Evolutionary conservation across 2,329 filamentous ascomycete species (phyloP).

Genomic region (Penicillium sp.): DNA sequence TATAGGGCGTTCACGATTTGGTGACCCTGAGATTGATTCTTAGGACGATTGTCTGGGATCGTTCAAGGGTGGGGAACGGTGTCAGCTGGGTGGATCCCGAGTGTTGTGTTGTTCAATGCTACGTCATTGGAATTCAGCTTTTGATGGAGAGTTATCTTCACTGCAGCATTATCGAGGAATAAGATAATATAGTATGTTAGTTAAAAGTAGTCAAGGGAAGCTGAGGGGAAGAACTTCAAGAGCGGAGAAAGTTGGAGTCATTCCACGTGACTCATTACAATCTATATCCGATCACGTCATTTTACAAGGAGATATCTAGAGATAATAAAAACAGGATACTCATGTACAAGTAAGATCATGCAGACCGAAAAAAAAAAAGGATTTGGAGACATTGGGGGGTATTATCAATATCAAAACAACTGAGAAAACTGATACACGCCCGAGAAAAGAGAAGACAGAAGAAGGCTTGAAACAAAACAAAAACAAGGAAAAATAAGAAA

Average conservation of each 20-base stretch:
- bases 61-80: slow-evolving; percentile 14
- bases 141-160: not conserved
- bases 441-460: slow-evolving; percentile 7
- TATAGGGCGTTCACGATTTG: not conserved
- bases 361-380: slow-evolving; percentile 14
- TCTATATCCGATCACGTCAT: not conserved
- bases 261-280: slow-evolving; percentile 5
- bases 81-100: slow-evolving; percentile 23
- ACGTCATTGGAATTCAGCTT: slow-evolving; percentile 19
- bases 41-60: slow-evolving; percentile 2
- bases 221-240: not conserved
- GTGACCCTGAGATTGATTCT: not conserved
- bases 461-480: slow-evolving; percentile 9
- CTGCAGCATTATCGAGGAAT: not conserved
- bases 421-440: slow-evolving; percentile 21
- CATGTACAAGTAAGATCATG: slow-evolving; percentile 6
- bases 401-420: slow-evolving; percentile 38
- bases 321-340: not conserved
- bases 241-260: slow-evolving; percentile 12
- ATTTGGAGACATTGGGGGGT: slow-evolving; percentile 29
- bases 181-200: not conserved
- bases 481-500: slow-evolving; percentile 7
- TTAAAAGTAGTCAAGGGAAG: not conserved
- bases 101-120: slow-evolving; percentile 20
- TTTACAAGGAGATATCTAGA: not conserved